Conservation (phyloP, 768 basidiomycete species). For the Tricholoma flavovirens region DNA sequence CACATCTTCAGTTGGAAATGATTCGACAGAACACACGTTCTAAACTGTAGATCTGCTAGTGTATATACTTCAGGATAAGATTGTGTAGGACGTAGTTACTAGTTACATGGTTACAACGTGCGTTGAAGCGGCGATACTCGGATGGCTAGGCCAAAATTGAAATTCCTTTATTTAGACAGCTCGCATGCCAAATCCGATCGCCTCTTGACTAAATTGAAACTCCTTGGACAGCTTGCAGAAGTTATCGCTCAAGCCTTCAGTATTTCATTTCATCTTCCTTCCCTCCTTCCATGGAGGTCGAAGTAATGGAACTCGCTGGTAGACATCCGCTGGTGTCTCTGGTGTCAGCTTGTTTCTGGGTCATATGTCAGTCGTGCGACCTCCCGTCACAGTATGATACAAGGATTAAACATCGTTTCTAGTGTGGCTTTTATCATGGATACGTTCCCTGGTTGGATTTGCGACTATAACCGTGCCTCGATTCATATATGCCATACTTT, state of each 20-base stretch:
- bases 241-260: background rate
- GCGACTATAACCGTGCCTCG: constrained; percentile 79
- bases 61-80: no score
- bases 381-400: constrained; percentile 2
- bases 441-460: constrained; percentile 67
- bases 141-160: no score
- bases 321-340: constrained; percentile 72
- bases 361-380: constrained; percentile 53
- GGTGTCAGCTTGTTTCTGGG: constrained; percentile 80
- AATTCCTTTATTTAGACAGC: no score
- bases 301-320: constrained; percentile 30
- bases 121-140: no score
- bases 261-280: no score
- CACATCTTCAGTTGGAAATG: constrained; percentile 76
- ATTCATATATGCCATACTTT: constrained; percentile 70
- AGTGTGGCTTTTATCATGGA: constrained; percentile 85
- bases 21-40: constrained; percentile 88
- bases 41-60: constrained; percentile 20
- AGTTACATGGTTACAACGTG: no score
- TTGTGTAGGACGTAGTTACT: no score
- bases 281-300: constrained; percentile 30
- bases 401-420: constrained; percentile 4
- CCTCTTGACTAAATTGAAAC: no score
- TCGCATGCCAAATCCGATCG: no score
- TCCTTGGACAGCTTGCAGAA: background rate